phyloP scores from a whole-genome alignment of 169 alveolate genomes.

The Eimeria brunetti region DNA sequence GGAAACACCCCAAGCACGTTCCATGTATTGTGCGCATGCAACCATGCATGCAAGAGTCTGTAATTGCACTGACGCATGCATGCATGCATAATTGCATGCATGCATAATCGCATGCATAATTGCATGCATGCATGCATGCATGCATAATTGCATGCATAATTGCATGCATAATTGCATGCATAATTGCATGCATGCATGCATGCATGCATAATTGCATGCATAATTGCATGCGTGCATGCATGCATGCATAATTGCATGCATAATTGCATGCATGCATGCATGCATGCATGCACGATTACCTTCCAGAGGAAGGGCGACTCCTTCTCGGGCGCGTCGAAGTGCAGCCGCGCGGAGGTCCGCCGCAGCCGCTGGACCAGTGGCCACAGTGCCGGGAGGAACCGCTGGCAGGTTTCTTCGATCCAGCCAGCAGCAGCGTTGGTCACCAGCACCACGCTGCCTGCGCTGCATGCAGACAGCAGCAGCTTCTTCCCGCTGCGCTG shows the following conservation, averaged over 20 bases:
- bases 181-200: no score
- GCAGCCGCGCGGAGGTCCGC: conserved; percentile 21
- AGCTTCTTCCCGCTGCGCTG: not conserved
- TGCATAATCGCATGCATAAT: no score
- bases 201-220: no score
- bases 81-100: not conserved
- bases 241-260: no score
- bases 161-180: no score
- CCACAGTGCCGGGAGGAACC: conserved; percentile 45
- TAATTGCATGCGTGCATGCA: no score
- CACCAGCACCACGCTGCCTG: conserved; percentile 44
- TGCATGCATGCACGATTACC: conserved; percentile 5
- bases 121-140: no score
- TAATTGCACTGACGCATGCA: not conserved
- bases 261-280: no score
- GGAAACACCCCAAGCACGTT: no score
- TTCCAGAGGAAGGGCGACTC: conserved; percentile 51
- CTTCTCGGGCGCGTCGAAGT: conserved; percentile 8
- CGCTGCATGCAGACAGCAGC: not conserved
- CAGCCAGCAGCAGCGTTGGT: conserved; percentile 71
- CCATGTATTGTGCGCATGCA: not conserved
- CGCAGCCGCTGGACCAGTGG: not conserved
- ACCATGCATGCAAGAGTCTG: no score
- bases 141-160: no score
- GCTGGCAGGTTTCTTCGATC: conserved; percentile 64